Base-by-base conservation (phyloP, 371 early-diverging fungal species). In the Conidiobolus incongruus region DNA sequence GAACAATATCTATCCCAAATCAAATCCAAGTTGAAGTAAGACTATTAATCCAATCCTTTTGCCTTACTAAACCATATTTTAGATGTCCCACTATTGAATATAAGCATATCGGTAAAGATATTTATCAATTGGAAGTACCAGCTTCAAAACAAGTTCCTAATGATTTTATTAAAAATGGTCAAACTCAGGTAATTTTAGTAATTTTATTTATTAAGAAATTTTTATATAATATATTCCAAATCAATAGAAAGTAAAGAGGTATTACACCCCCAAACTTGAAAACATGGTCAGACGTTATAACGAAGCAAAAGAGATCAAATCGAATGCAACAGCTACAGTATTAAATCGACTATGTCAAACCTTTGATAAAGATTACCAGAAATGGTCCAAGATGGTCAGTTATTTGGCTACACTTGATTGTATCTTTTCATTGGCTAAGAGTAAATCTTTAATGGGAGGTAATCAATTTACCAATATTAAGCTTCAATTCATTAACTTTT, bases 91-190 rank as follows among this genome's bases (percentile, higher is more conserved):
- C 65, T 29, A 42, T 80, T n/a, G 49, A 43, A 2, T 99, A 81
- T 64, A 81, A 76, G 50, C 75, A 92, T 61, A 54, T 93, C 38
- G 92, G 92, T 20, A 98, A 97, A 55, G 98, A 98, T 52, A 68
- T 85, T 7, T 91, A 82, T 58, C 91, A 89, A 60, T 54, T 98
- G 12, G 97, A 99, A 53, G 69, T 88, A 1, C 82, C 95, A 1
- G 63, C 67, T 35, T 66, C 56, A 32, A 60, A 81, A 32, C 65
- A 72, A 19, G 83, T 88, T 8, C 95, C 96, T 1, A 46, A 46
- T 28, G 61, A 73, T 42, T 99, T 86, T 79, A 59, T 68, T 20
- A 62, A 77, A 37, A 55, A 84, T 45, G 82, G 84, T 2, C 65
- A 68, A 11, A 95, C 94, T 2, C 67, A 69, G 55, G 75, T 77